Base-by-base conservation (phyloP, 176 grass and related monocot species). In the Hsuehochloa calcarea region DNA sequence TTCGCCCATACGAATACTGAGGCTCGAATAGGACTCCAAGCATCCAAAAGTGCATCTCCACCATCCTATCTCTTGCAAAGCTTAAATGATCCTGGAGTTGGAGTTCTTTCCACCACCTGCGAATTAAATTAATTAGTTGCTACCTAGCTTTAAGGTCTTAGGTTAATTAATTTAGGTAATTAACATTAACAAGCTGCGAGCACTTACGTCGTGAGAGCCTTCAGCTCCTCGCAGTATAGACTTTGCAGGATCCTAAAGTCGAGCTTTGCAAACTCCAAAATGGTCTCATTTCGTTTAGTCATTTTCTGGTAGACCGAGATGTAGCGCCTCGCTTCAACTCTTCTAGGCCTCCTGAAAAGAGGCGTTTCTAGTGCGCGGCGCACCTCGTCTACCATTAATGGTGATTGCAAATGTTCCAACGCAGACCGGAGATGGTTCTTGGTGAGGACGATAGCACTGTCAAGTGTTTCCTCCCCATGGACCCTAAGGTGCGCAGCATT, bases 91-190 rank as follows among this genome's bases (percentile, higher is more conserved):
- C 22, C 17, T 55, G 7, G 38, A 55, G 74, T 5, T 79, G 27
- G 4, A 87, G 61, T 55, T 75, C 79, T n/a, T 71, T 92, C 87
- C 87, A 84, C 90, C 87, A 89, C 1, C 87, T 34, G 31, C 31
- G 31, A 34, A 34, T 34, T 34, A 34, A 34, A 34, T 34, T 34
- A 34, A 34, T 34, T 34, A 34, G 31, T 34, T 34, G 31, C 31
- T 34, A 34, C 31, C 31, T 34, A 34, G 31, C 31, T 34, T 34
- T 34, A 34, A 34, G 31, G 31, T 1, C 31, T 34, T 34, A 2
- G 31, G 31, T 3, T 34, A 34, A 34, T 34, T 34, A 3, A 34
- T 34, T 34, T 34, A 34, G 31, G 31, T 34, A 34, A 34, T 34
- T 34, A 34, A 34, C 31, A 34, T 34, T 34, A 34, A 34, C 31